These are phyloP conservation scores for Phytophthora ohioensis DNA, from an alignment of 352 stramenopile species.

Conservation along the genomic window DNA sequence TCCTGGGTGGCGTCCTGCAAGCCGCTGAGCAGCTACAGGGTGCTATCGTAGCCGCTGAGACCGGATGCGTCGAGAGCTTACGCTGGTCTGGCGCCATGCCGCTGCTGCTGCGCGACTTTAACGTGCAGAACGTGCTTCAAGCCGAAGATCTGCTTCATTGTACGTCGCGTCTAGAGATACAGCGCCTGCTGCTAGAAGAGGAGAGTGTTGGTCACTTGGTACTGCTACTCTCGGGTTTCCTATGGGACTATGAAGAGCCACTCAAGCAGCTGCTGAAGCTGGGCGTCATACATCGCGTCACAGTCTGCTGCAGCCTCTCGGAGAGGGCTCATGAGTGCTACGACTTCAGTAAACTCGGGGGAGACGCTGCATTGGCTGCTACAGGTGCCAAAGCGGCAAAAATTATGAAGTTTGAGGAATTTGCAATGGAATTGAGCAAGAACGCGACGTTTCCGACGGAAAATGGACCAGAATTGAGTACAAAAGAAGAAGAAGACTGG, in stretches of 20 bases:
- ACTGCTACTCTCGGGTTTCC: conserved; percentile 61
- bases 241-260: conserved; percentile 67
- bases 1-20: conserved; percentile 62
- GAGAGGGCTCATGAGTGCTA: conserved; percentile 78
- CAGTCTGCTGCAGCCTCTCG: conserved; percentile 73
- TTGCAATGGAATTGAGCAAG: conserved; percentile 43
- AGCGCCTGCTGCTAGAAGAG: conserved; percentile 28
- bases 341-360: conserved; percentile 46
- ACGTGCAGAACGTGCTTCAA: conserved; percentile 58
- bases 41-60: conserved; percentile 59
- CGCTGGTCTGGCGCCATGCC: conserved; percentile 73
- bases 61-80: conserved; percentile 65
- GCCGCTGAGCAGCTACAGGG: conserved; percentile 64
- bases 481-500: conserved; percentile 50
- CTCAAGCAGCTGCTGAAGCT: conserved; percentile 50
- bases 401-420: conserved; percentile 62
- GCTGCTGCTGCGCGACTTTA: conserved; percentile 70
- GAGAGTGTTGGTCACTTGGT: conserved; percentile 54
- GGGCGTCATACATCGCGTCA: conserved; percentile 50
- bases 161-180: conserved; percentile 25
- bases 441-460: conserved; percentile 11
- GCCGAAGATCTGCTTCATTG: conserved; percentile 49
- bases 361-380: conserved; percentile 1
- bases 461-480: conserved; percentile 27
- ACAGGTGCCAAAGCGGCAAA: conserved; percentile 20